phyloP scores from a whole-genome alignment of 768 basidiomycete genomes.

The Gelatoporia subvermispora region DNA sequence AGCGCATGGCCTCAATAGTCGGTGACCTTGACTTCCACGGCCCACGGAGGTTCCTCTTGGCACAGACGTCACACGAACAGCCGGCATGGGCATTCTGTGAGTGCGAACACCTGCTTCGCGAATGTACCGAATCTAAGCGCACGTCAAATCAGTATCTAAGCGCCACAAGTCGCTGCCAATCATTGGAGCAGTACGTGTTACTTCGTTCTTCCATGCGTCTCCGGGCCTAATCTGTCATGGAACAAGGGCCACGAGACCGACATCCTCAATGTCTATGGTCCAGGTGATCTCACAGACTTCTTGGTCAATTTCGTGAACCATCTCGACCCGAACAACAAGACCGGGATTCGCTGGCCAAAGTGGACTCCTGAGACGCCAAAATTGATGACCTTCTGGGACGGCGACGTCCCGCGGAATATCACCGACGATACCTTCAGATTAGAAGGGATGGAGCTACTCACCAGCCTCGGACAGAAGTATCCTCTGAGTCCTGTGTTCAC shows the following conservation, averaged over 20 bases:
- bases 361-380: conserved; percentile 12
- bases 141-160: too few relatives aligned
- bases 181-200: too few relatives aligned
- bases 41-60: conserved; percentile 36
- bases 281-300: conserved; percentile 23
- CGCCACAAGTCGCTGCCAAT: too few relatives aligned
- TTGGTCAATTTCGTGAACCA: conserved; percentile 25
- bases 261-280: conserved; percentile 17
- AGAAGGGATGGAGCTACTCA: conserved; percentile 10
- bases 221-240: too few relatives aligned
- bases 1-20: conserved; percentile 44
- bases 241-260: conserved; percentile 20
- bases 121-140: not conserved
- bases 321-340: conserved; percentile 24
- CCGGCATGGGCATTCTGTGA: conserved; percentile 39
- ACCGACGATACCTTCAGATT: conserved; percentile 14
- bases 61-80: conserved; percentile 32
- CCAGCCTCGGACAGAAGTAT: conserved; percentile 11
- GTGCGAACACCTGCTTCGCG: conserved; percentile 8
- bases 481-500: conserved; percentile 8
- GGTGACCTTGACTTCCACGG: conserved; percentile 49
- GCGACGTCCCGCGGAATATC: conserved; percentile 4
- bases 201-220: not conserved
- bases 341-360: conserved; percentile 17
- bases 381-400: conserved; percentile 15